Evolutionary conservation across 2,329 filamentous ascomycete species (phyloP).

Genomic region (Lachnellula cervina): DNA sequence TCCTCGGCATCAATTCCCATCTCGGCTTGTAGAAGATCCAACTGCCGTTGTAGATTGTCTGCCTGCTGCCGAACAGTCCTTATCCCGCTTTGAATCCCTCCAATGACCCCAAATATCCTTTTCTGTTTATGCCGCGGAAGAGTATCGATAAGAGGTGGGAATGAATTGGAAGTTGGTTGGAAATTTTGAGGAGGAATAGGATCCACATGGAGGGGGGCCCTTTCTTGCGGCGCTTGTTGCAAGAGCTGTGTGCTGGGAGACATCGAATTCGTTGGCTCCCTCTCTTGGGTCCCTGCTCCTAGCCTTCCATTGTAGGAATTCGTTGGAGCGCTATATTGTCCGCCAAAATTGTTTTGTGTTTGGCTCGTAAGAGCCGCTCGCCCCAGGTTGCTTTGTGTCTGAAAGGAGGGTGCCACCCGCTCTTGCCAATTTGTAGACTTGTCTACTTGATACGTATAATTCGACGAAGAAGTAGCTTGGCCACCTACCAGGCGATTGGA

Average conservation of each 20-base stretch:
- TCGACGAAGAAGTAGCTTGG: not conserved
- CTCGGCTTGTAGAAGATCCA: slow-evolving; percentile 18
- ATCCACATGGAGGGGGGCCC: not conserved
- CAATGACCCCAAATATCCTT: slow-evolving; percentile 23
- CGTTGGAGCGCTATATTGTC: not conserved
- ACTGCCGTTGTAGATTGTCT: slow-evolving; percentile 22
- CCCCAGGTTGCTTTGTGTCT: not conserved
- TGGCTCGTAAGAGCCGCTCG: not conserved
- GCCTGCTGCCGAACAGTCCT: slow-evolving; percentile 20
- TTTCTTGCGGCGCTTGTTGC: not conserved
- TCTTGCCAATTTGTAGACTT: not conserved
- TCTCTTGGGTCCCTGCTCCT: not conserved
- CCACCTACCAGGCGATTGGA: not conserved
- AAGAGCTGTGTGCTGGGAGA: slow-evolving; percentile 13
- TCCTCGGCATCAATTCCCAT: slow-evolving; percentile 20
- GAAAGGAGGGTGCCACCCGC: not conserved
- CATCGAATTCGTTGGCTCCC: slow-evolving; percentile 6
- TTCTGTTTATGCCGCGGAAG: slow-evolving; percentile 24
- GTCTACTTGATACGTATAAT: not conserved
- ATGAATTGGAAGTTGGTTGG: not conserved
- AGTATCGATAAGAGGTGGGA: slow-evolving; percentile 18
- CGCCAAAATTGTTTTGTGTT: not conserved
- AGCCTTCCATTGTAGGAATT: not conserved
- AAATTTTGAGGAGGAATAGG: not conserved
- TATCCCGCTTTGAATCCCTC: slow-evolving; percentile 24